A percentile compares a stretch with the other conserved stretches of the same genome.
phyloP scores from a whole-genome alignment of 1,139 yeast genomes.

The Hemisphaericaspora xylofermentans region DNA sequence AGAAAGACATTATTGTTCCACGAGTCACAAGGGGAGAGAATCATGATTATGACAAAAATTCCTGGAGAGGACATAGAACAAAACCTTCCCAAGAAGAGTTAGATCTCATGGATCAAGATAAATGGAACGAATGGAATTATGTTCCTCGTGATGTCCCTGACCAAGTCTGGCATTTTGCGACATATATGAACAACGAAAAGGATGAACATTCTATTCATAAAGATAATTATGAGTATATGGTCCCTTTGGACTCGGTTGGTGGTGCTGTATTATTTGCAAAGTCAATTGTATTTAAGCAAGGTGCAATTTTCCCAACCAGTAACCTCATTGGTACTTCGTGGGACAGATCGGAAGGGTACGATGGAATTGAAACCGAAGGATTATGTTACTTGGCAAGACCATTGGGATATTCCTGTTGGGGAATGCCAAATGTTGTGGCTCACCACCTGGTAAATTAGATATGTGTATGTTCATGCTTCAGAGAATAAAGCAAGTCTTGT shows the following conservation, averaged over 20 bases:
- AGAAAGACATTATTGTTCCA: constrained; percentile 41
- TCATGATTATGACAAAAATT: constrained; percentile 39
- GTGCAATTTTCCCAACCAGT: constrained; percentile 42
- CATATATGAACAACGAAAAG: constrained; percentile 20
- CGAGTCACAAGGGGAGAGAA: constrained; percentile 24
- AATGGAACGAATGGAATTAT: constrained; percentile 32
- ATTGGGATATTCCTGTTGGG: constrained; percentile 44
- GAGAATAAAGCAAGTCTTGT: too few relatives aligned
- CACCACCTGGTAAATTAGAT: constrained; percentile 12
- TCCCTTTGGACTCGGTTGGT: constrained; percentile 45
- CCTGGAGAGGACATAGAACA: constrained; percentile 44
- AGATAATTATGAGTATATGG: constrained; percentile 18
- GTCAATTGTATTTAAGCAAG: constrained; percentile 40
- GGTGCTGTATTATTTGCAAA: constrained; percentile 46
- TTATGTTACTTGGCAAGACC: constrained; percentile 44
- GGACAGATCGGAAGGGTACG: constrained; percentile 47
- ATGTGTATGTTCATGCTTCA: background rate
- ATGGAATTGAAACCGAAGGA: constrained; percentile 53
- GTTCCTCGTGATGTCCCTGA: constrained; percentile 33
- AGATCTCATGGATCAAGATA: constrained; percentile 25
- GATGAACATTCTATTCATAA: constrained; percentile 16
- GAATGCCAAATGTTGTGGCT: constrained; percentile 38
- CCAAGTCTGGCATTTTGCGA: constrained; percentile 30
- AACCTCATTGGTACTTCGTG: constrained; percentile 46
- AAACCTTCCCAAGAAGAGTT: constrained; percentile 33